phyloP scores from a whole-genome alignment of 1,139 yeast genomes.

The Blastobotrys elegans region DNA sequence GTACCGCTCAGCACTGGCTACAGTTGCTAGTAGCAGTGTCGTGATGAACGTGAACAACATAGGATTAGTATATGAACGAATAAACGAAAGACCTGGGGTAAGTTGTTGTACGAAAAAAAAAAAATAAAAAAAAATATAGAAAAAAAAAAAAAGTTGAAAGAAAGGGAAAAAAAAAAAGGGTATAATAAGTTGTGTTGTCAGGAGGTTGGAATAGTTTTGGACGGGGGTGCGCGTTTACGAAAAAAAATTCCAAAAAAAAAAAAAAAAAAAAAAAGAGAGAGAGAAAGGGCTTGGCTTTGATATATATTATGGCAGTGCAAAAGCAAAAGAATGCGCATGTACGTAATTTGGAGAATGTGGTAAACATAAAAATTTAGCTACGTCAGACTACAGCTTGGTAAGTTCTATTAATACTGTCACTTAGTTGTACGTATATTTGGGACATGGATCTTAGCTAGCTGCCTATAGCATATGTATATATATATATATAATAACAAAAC shows the following conservation, averaged over 20 bases:
- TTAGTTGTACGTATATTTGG: too few species aligned
- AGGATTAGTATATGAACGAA: constrained; percentile 1
- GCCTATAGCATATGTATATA: too few species aligned
- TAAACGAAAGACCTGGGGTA: background rate
- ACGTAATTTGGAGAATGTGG: too few species aligned
- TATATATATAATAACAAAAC: too few species aligned
- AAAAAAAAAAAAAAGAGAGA: too few species aligned
- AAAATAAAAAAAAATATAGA: background rate
- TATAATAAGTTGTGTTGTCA: background rate
- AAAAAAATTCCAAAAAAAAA: background rate
- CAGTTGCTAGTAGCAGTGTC: constrained; percentile 5
- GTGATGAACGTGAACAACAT: background rate
- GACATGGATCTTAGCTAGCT: too few species aligned
- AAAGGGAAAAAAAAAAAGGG: background rate
- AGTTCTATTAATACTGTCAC: too few species aligned
- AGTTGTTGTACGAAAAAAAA: background rate
- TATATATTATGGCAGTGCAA: too few species aligned
- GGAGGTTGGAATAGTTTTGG: background rate
- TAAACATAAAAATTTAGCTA: too few species aligned
- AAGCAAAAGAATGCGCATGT: too few species aligned
- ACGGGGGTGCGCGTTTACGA: background rate
- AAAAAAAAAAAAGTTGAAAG: background rate
- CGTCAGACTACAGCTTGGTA: too few species aligned
- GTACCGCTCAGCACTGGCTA: constrained; percentile 16
- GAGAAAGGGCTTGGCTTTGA: too few species aligned